Percentiles rank a stretch among this genome's conserved stretches.
phyloP scores from a whole-genome alignment of 2,329 filamentous ascomycete genomes.

The Cercospora zeina region DNA sequence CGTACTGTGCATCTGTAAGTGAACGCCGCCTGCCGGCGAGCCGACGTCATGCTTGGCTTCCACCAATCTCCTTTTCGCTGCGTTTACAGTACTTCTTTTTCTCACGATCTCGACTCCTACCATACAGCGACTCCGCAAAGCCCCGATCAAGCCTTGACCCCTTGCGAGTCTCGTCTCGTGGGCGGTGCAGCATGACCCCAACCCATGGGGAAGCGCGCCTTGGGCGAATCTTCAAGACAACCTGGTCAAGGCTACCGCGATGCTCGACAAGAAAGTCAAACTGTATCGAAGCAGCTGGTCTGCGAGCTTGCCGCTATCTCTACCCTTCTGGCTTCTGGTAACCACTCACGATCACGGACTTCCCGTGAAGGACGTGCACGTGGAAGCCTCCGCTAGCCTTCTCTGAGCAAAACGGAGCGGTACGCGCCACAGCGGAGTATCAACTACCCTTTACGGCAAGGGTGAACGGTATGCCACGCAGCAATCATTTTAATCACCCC shows the following conservation, averaged over 20 bases:
- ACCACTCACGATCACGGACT: neutral
- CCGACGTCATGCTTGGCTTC: constrained; percentile 3
- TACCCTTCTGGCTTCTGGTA: neutral
- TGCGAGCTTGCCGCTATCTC: neutral
- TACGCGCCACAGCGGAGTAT: neutral
- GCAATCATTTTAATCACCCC: neutral
- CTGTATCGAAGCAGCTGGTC: neutral
- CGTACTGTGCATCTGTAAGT: neutral
- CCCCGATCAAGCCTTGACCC: neutral
- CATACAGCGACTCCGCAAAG: too few species aligned
- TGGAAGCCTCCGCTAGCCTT: constrained; percentile 2
- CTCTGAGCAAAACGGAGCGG: neutral
- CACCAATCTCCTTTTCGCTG: neutral
- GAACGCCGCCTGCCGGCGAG: too few species aligned
- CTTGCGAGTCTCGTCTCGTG: neutral
- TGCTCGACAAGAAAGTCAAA: neutral
- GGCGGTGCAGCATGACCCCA: neutral
- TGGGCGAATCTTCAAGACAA: neutral
- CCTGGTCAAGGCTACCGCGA: neutral
- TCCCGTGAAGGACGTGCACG: neutral
- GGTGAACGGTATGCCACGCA: constrained; percentile 1
- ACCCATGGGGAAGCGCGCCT: neutral
- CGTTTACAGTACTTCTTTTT: neutral
- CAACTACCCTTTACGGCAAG: neutral
- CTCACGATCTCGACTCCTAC: neutral